Base-by-base conservation (phyloP, 148 eudicot species). In the Euryodendron excelsum region DNA sequence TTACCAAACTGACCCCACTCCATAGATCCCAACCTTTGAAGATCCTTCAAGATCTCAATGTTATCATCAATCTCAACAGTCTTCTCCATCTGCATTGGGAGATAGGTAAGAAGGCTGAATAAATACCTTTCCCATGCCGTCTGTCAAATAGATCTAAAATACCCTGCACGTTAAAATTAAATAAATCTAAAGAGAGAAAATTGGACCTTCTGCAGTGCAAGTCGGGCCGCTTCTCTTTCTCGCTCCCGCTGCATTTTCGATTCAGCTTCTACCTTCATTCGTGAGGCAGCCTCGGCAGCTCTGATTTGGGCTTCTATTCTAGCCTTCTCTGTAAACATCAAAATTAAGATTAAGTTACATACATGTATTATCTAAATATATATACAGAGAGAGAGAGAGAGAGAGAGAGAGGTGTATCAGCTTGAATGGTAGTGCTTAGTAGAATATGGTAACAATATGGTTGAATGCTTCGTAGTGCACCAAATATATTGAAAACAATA, bases 261-360 rank as follows among this genome's bases (percentile, higher is more conserved):
- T 45, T 87, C 91, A 20, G 79, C 77, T 36, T 86, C 83, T 64
- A 83, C 92, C 71, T 69, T 88, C 72, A 50, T 25, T 52, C 69
- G 79, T 8, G 86, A 80, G 63, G 93, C 89, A 15, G 76, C 85
- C 68, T 86, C 81, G n/a, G 85, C 83, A 33, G 87, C 97, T 85
- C 62, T 88, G 12, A 91, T 84, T 88, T 90, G 86, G 18, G 97
- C 93, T 81, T 90, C 92, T 76, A 91, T 87, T 79, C 76, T 86
- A 27, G 85, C 85, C 78, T 78, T 88, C 82, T 89, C 98, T 94
- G 92, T 75, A 41, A 75, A 81, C 69, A 74, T 28, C 10, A 47
- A 62, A 67, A 9, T 4, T 1, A 67, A 67, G 11, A 39, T 67
- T 0, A 48, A 41, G 7, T 41, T 41, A 2, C n/a, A n/a, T n/a